Evolutionary conservation across 257 asterid genomes (phyloP).

Genomic region (Misopates orontium): DNA sequence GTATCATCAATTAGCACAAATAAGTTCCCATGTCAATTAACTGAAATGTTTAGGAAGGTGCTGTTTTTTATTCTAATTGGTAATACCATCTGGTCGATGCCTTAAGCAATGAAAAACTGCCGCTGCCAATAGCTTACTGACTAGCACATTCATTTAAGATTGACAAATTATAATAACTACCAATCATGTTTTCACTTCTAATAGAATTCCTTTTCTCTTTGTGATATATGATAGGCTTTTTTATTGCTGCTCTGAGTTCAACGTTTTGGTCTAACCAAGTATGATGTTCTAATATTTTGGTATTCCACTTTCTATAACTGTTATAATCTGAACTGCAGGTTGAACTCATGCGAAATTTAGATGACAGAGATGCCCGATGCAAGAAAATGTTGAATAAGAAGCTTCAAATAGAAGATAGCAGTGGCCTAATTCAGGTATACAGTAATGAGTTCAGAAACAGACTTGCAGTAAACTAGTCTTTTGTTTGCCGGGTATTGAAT

Average conservation of each 20-base stretch:
- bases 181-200: background rate
- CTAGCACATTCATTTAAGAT: background rate
- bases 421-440: constrained; percentile 38
- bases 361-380: constrained; percentile 66
- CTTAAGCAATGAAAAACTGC: background rate
- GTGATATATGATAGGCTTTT: background rate
- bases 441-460: constrained; percentile 31
- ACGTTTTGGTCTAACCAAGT: background rate
- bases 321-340: constrained; percentile 44
- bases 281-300: background rate
- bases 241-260: background rate
- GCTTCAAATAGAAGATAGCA: constrained; percentile 57
- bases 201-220: background rate
- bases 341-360: constrained; percentile 60
- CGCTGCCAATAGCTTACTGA: background rate
- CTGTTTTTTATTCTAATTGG: background rate
- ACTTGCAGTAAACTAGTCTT: constrained; percentile 27
- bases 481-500: constrained; percentile 20
- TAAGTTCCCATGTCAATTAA: background rate
- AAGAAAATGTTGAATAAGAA: constrained; percentile 65
- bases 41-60: background rate
- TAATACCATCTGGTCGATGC: constrained; percentile 8
- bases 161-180: background rate
- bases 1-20: background rate
- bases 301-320: constrained; percentile 7